Conservation (phyloP, 2,329 filamentous ascomycete genomes). For the Fusarium pseudocircinatum region DNA sequence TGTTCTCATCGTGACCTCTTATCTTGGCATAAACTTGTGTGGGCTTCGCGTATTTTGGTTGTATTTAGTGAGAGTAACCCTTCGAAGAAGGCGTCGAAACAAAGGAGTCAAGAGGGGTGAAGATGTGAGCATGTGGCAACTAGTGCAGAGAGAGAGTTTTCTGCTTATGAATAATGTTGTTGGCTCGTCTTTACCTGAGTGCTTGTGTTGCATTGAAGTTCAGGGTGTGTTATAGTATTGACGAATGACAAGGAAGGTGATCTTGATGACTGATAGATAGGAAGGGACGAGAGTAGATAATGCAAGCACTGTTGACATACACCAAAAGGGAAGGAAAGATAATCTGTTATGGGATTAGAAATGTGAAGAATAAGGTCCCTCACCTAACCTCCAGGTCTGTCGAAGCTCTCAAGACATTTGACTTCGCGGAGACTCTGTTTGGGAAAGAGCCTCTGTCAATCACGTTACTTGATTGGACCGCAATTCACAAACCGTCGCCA, state of each 20-base stretch:
- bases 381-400: background rate
- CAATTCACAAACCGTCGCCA: background rate
- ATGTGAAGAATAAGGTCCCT: background rate
- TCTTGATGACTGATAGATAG: background rate
- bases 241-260: background rate
- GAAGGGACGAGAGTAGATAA: background rate
- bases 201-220: background rate
- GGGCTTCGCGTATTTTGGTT: constrained; percentile 16
- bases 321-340: background rate
- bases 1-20: constrained; percentile 20
- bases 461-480: background rate
- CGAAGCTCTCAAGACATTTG: background rate
- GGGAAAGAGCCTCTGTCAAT: background rate
- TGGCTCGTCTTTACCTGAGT: background rate
- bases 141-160: background rate
- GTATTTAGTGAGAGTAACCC: background rate
- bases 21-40: constrained; percentile 16
- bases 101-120: background rate
- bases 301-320: background rate
- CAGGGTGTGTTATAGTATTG: background rate
- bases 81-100: background rate
- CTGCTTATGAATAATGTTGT: background rate
- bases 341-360: background rate
- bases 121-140: background rate
- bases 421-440: background rate